Evolutionary conservation across 768 basidiomycete genomes (phyloP).

Genomic region (Leccinellum albellum): DNA sequence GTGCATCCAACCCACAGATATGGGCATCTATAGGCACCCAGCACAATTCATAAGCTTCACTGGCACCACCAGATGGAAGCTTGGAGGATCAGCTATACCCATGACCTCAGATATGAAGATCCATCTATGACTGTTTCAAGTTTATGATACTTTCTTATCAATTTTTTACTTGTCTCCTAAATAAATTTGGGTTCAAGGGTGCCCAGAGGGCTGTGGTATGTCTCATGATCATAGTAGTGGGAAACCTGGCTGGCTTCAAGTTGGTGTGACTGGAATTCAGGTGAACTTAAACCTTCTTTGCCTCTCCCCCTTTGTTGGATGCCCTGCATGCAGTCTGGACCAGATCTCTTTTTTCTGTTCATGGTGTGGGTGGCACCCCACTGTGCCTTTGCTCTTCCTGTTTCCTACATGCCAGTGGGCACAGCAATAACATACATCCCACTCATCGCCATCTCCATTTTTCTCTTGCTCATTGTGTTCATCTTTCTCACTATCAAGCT

Average conservation of each 20-base stretch:
- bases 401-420: constrained; percentile 1
- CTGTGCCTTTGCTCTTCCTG: constrained; percentile 13
- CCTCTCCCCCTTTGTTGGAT: background rate
- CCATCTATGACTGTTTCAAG: too few relatives aligned
- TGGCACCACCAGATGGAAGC: too few relatives aligned
- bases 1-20: too few relatives aligned
- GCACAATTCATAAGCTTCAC: too few relatives aligned
- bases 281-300: background rate
- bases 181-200: too few relatives aligned
- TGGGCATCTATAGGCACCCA: too few relatives aligned
- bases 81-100: too few relatives aligned
- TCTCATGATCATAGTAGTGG: background rate
- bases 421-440: constrained; percentile 6
- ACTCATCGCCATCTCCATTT: constrained; percentile 11
- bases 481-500: constrained; percentile 21
- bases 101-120: too few relatives aligned
- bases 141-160: too few relatives aligned
- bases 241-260: background rate
- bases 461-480: constrained; percentile 14
- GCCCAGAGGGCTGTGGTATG: too few relatives aligned
- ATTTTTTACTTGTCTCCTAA: too few relatives aligned
- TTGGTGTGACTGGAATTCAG: constrained; percentile 19
- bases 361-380: background rate
- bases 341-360: background rate
- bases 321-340: background rate